These are phyloP conservation scores for Brassica incana DNA, from an alignment of 345 rosid species.

Conservation along the genomic window DNA sequence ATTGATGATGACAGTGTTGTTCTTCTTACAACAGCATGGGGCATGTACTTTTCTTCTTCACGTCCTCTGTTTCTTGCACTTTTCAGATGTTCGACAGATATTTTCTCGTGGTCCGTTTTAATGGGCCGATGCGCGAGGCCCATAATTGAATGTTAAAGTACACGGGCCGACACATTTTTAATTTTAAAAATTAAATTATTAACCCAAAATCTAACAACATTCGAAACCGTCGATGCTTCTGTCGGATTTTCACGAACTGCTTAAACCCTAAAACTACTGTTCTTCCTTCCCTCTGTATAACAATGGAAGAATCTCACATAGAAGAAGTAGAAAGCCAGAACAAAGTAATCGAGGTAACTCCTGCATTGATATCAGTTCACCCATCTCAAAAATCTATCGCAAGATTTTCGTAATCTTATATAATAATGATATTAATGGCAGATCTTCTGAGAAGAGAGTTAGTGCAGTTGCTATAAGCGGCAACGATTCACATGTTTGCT, in stretches of 20 bases:
- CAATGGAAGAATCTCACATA: slow-evolving; percentile 52
- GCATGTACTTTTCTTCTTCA: neutral
- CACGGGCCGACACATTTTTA: neutral
- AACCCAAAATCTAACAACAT: neutral
- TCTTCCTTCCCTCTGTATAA: neutral
- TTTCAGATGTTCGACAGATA: neutral
- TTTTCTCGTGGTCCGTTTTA: no score
- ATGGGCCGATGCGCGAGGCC: no score
- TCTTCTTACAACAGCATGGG: neutral
- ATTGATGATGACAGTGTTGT: neutral
- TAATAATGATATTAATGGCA: slow-evolving; percentile 19
- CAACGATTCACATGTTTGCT: slow-evolving; percentile 67
- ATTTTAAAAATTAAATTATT: neutral
- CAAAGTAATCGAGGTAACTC: slow-evolving; percentile 65
- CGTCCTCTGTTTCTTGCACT: neutral
- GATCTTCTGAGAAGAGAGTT: slow-evolving; percentile 91
- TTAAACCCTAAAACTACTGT: no score
- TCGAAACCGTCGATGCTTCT: no score
- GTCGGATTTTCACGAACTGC: no score
- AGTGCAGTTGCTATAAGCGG: slow-evolving; percentile 50
- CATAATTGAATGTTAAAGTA: no score
- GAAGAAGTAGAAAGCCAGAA: slow-evolving; percentile 45
- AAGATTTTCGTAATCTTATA: no score
- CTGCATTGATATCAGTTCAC: slow-evolving; percentile 72
- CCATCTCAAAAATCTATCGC: slow-evolving; percentile 64